Conservation (phyloP, 345 rosid genomes). For the Rubroshorea leprosula region DNA sequence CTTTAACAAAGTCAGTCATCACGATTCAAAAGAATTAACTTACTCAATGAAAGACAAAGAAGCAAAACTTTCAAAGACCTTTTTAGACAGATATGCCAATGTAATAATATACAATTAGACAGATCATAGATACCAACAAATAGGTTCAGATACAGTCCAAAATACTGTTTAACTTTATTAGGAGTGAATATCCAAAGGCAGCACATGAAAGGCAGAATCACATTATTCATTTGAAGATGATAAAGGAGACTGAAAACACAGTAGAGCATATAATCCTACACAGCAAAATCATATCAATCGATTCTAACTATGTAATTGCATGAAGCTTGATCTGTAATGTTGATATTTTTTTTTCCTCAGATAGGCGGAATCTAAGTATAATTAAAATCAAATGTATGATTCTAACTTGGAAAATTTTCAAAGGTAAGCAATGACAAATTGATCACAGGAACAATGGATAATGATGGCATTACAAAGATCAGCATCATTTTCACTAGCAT, state of each 20-base stretch:
- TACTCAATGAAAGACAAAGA: background rate
- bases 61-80: background rate
- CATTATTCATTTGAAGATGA: too few relatives aligned
- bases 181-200: background rate
- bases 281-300: constrained; percentile 10
- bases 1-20: background rate
- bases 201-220: too few relatives aligned
- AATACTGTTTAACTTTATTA: background rate
- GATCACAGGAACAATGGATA: constrained; percentile 6
- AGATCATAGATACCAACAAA: background rate
- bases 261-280: background rate
- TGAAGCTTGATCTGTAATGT: constrained; percentile 4
- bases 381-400: background rate
- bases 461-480: constrained; percentile 16
- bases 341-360: background rate
- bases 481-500: constrained; percentile 10
- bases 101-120: too few relatives aligned
- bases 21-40: background rate
- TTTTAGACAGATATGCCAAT: too few relatives aligned
- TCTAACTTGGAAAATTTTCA: background rate
- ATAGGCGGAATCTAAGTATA: background rate
- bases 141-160: background rate
- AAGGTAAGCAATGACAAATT: background rate
- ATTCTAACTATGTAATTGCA: background rate
- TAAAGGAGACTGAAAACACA: too few relatives aligned